These are phyloP conservation scores for Parietichytrium sp. DNA, from an alignment of 108 stramenopile species.

Conservation along the genomic window DNA sequence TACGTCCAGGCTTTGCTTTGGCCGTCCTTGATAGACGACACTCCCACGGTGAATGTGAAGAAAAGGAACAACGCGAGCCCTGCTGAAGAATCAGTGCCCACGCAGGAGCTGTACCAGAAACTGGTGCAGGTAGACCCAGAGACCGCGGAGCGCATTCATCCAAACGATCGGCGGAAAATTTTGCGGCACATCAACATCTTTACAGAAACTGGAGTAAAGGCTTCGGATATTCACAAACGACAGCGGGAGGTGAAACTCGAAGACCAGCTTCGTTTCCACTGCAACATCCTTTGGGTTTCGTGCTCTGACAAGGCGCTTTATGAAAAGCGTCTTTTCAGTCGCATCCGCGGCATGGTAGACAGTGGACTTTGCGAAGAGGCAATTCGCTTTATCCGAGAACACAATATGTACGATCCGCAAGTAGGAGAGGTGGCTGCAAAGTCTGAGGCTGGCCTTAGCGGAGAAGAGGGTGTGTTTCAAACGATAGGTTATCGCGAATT, in stretches of 20 bases:
- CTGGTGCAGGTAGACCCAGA: conserved; percentile 4
- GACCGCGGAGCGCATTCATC: conserved; percentile 3
- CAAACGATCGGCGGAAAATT: conserved; percentile 7
- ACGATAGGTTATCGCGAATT: conserved; percentile 43
- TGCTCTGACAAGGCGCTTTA: neutral
- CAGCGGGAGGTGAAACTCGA: neutral
- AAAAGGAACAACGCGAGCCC: neutral
- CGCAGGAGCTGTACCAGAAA: neutral
- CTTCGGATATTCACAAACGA: neutral
- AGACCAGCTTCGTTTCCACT: neutral
- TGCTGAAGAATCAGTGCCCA: neutral
- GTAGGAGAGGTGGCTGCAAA: neutral
- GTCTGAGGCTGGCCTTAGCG: neutral
- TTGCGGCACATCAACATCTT: neutral
- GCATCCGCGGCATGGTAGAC: conserved; percentile 16
- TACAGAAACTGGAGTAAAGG: neutral
- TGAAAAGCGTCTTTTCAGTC: neutral
- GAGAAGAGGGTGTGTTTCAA: neutral
- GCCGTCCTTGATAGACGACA: neutral
- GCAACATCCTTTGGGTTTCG: neutral
- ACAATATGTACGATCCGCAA: neutral
- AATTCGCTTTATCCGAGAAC: neutral
- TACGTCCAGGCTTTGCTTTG: conserved; percentile 35
- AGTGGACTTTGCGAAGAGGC: conserved; percentile 39
- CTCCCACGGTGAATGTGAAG: neutral